Percentiles rank a stretch among this genome's conserved stretches.
Evolutionary conservation across 2,329 filamentous ascomycete genomes (phyloP).

Genomic region (Fusarium globosum): DNA sequence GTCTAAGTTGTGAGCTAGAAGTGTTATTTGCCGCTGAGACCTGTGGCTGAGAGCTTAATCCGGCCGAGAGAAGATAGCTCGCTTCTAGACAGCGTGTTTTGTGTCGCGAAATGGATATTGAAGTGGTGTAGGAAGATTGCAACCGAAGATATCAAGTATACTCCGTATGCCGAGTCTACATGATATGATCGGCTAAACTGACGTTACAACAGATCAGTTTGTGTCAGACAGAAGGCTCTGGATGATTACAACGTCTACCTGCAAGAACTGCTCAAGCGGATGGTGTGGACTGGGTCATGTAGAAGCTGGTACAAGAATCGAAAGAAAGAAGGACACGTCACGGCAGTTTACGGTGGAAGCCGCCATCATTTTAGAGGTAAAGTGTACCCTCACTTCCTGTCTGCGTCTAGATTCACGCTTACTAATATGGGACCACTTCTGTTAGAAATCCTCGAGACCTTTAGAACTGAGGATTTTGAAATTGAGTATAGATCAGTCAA

Average conservation of each 20-base stretch:
- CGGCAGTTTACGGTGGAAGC: not conserved
- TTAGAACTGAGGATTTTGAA: not conserved
- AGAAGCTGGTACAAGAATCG: conserved; percentile 11
- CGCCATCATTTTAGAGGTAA: not conserved
- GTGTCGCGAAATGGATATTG: not conserved
- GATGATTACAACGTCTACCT: conserved; percentile 19
- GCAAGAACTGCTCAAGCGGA: conserved; percentile 8
- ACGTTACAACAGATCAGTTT: not conserved
- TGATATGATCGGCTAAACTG: not conserved
- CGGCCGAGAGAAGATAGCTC: too few relatives aligned
- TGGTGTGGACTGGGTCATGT: conserved; percentile 15
- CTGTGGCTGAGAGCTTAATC: too few relatives aligned
- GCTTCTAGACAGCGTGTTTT: not conserved
- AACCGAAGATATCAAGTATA: conserved; percentile 2
- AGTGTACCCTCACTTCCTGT: too few relatives aligned
- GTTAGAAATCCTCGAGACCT: not conserved
- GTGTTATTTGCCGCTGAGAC: too few relatives aligned
- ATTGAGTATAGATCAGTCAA: not conserved
- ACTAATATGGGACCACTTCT: fast-evolving
- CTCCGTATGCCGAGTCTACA: too few relatives aligned
- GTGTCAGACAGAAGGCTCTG: not conserved
- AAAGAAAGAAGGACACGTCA: not conserved
- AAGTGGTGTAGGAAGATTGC: conserved; percentile 6
- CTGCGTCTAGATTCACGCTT: fast-evolving
- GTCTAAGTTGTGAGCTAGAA: too few relatives aligned